These are phyloP conservation scores for Sechiopsis laciniata DNA, from an alignment of 306 rosid species.

Conservation along the genomic window DNA sequence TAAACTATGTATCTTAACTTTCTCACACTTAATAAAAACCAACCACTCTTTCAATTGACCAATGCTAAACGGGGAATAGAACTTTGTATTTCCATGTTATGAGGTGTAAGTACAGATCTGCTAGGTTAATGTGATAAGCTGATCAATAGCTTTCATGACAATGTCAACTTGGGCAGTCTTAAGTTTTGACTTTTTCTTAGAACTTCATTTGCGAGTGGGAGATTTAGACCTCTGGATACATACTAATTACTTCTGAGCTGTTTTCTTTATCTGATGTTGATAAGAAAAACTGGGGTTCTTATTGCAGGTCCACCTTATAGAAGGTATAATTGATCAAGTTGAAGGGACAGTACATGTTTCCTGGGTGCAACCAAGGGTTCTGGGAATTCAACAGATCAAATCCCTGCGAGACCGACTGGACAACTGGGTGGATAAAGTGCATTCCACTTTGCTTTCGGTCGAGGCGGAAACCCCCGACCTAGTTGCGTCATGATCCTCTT, in stretches of 20 bases:
- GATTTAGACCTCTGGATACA: too few species aligned
- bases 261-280: too few species aligned
- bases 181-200: too few species aligned
- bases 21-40: neutral
- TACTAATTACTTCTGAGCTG: too few species aligned
- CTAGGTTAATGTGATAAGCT: neutral
- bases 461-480: conserved; percentile 99
- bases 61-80: neutral
- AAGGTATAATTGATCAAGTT: conserved; percentile 95
- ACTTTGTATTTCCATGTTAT: neutral
- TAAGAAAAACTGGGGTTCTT: neutral
- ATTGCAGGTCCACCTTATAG: conserved; percentile 91
- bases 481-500: conserved; percentile 59
- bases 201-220: too few species aligned
- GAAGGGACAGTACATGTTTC: conserved; percentile 92
- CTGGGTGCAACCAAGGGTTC: conserved; percentile 98
- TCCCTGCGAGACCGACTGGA: conserved; percentile 83
- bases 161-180: neutral
- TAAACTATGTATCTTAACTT: neutral
- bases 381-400: conserved; percentile 81
- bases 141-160: neutral
- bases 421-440: conserved; percentile 78
- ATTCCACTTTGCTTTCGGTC: conserved; percentile 68
- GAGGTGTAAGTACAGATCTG: neutral
- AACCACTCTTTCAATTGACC: neutral